Evolutionary conservation across 2,329 filamentous ascomycete species (phyloP), one percentile per base, ranked within the genome.

Genomic region (Xylaria polymorpha): DNA sequence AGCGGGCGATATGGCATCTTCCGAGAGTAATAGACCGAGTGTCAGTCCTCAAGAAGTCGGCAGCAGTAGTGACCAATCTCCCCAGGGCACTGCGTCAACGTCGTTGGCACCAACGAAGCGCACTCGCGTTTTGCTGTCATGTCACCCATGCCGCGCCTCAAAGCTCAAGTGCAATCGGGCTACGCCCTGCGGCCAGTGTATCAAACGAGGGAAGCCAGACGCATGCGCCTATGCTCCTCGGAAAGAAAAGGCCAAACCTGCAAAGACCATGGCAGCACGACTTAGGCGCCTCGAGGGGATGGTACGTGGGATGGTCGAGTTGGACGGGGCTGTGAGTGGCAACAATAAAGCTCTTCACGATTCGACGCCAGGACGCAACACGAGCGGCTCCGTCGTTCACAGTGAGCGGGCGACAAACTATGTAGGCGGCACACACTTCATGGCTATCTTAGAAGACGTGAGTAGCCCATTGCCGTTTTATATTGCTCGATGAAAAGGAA

Each of bases 361-460:
- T 51, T 73, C 71, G 64, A 66, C 70, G n/a, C 68, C 56, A 35
- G 64, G 73, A 44, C 69, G 76, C 15, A 12, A 76, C 67, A 48
- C 71, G 4, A 64, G 71, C 1, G 84, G 81, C 0, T 81, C 85
- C 62, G 80, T 88, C 7, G 80, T 87, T 22, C 77, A 80, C 25
- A 80, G 83, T 2, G 75, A 81, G 43, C 77, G 78, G 60, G 81
- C 80, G 10, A 83, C 82, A 50, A 86, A 83, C 4, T 89, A 88
- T 71, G 83, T 89, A 4, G 87, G 87, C 1, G 86, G 86, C 4
- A 89, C 87, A 53, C 87, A 89, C 68, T 88, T 86, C 71, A 85
- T 88, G 80, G 87, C 87, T 1, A 88, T 89, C 77, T 77, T 89
- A 12, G 85, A 89, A 74, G 85, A 89, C 80, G 87, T 88, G 72